phyloP scores from a whole-genome alignment of 257 asterid species.

The Nicotiana paniculata region DNA sequence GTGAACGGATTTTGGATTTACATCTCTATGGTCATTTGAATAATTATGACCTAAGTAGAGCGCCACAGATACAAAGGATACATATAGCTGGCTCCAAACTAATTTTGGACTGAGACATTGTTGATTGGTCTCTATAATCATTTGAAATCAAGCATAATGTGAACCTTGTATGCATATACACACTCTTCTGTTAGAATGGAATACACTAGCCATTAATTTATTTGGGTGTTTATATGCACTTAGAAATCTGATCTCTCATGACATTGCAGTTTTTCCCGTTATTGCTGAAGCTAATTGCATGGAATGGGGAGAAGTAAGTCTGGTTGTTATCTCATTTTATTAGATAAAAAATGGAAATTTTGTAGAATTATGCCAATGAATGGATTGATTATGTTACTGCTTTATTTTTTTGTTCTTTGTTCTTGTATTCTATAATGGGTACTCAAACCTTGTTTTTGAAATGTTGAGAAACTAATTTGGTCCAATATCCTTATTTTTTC shows the following conservation, averaged over 20 bases:
- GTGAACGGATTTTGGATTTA: neutral
- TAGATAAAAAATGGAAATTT: neutral
- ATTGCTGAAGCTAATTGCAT: conserved; percentile 84
- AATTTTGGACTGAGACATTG: neutral
- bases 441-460: neutral
- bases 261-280: conserved; percentile 84
- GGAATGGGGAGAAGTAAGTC: conserved; percentile 93
- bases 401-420: neutral
- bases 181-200: neutral
- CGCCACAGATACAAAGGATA: neutral
- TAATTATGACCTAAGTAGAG: neutral
- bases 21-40: neutral
- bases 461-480: neutral
- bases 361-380: neutral
- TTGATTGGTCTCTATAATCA: neutral
- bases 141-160: neutral
- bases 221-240: neutral
- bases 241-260: conserved; percentile 23
- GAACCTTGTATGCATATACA: neutral
- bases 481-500: neutral
- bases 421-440: neutral
- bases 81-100: neutral
- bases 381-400: neutral
- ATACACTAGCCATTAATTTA: neutral
- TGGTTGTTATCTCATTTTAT: neutral